These are phyloP conservation scores for Cadophora luteo-olivacea DNA, from an alignment of 2,329 filamentous ascomycete species.

Conservation along the genomic window DNA sequence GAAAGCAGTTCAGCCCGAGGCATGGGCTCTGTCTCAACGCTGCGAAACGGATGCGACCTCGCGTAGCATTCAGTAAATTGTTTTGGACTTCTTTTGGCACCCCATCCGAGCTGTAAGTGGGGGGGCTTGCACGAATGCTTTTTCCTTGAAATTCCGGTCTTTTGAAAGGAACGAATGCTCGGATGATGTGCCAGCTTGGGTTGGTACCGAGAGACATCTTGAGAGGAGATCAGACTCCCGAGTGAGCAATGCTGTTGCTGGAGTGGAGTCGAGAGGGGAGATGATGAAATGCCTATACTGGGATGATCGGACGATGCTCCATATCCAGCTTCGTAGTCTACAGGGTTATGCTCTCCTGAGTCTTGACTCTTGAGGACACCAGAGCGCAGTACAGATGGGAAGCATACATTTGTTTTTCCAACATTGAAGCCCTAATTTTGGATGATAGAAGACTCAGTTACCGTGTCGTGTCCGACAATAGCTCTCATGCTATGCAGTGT, in stretches of 20 bases:
- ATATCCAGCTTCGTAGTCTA: neutral
- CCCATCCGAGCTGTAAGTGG: neutral
- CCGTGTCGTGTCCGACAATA: neutral
- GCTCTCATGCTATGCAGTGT: neutral
- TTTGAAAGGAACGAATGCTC: neutral
- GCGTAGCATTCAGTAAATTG: constrained; percentile 4
- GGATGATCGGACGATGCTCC: neutral
- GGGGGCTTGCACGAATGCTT: neutral
- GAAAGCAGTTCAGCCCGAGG: neutral
- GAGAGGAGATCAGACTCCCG: constrained; percentile 1
- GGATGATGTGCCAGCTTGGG: neutral
- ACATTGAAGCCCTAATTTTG: neutral
- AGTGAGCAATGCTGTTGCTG: constrained; percentile 5
- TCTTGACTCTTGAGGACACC: neutral
- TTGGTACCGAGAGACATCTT: constrained; percentile 1
- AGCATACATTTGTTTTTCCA: neutral
- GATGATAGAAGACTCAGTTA: neutral
- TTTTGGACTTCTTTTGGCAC: neutral
- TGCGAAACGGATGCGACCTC: neutral
- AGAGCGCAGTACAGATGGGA: neutral
- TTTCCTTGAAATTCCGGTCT: neutral
- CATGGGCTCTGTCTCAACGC: neutral
- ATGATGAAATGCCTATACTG: neutral
- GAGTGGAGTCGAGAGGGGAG: neutral
- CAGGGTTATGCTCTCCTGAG: neutral